These are phyloP conservation scores for Epichloe typhina DNA, from an alignment of 2,329 filamentous ascomycete species.

Conservation along the genomic window DNA sequence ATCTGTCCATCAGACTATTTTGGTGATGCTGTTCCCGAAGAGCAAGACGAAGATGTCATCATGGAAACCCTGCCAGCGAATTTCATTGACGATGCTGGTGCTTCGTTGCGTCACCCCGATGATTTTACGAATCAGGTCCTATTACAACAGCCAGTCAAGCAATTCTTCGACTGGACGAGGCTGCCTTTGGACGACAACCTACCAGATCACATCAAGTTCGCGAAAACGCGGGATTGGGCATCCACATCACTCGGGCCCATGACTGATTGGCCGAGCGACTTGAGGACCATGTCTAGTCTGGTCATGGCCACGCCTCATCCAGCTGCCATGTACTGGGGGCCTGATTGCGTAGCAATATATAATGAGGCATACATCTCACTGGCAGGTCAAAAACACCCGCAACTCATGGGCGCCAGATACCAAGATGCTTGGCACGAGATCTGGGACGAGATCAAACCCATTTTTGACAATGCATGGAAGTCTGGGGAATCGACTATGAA, in stretches of 20 bases:
- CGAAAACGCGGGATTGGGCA: slow-evolving; percentile 59
- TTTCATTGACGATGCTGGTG: slow-evolving; percentile 7
- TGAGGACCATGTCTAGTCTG: slow-evolving; percentile 67
- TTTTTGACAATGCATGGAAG: slow-evolving; percentile 52
- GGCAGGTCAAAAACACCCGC: slow-evolving; percentile 64
- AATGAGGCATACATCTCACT: slow-evolving; percentile 61
- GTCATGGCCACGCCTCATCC: slow-evolving; percentile 70
- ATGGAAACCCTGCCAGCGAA: slow-evolving; percentile 1
- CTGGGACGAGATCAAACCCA: slow-evolving; percentile 55
- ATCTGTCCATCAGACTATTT: slow-evolving; percentile 29
- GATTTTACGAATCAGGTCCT: slow-evolving; percentile 30
- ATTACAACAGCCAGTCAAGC: slow-evolving; percentile 11
- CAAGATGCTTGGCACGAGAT: slow-evolving; percentile 59
- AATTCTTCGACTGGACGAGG: slow-evolving; percentile 65
- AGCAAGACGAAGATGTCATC: slow-evolving; percentile 2
- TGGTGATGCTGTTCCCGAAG: slow-evolving; percentile 16
- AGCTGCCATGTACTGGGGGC: slow-evolving; percentile 68
- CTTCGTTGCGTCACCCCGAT: slow-evolving; percentile 22
- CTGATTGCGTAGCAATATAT: slow-evolving; percentile 54
- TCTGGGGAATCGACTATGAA: slow-evolving; percentile 75
- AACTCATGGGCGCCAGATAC: slow-evolving; percentile 61
- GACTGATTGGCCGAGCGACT: slow-evolving; percentile 55
- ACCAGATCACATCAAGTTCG: slow-evolving; percentile 59
- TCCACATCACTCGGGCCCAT: slow-evolving; percentile 63
- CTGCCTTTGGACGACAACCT: slow-evolving; percentile 50